Conservation (phyloP, 1,284 basidiomycete species). For the Inonotus hispidus region DNA sequence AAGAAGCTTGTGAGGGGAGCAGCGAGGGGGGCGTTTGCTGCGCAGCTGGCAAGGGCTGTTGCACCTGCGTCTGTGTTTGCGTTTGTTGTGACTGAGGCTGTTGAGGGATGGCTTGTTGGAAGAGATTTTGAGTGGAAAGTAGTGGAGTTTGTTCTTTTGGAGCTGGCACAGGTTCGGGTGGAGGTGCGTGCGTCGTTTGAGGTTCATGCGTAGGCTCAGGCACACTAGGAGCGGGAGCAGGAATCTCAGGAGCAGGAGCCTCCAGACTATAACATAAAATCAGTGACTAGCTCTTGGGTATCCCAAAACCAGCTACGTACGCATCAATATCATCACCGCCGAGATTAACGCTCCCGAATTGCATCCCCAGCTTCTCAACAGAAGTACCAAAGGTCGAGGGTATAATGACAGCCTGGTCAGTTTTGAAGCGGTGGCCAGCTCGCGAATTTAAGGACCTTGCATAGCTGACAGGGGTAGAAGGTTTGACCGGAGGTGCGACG, state of each 20-base stretch:
- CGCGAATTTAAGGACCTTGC: conserved; percentile 39
- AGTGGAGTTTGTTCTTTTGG: conserved; percentile 32
- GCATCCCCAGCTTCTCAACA: conserved; percentile 75
- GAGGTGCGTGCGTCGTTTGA: conserved; percentile 15
- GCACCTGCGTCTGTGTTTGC: conserved; percentile 21
- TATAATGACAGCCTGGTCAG: conserved; percentile 73
- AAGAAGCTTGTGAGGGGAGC: conserved; percentile 25
- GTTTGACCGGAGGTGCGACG: conserved; percentile 32
- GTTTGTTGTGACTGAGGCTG: conserved; percentile 32
- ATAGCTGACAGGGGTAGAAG: conserved; percentile 31
- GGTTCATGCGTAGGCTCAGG: conserved; percentile 29
- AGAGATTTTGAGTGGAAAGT: conserved; percentile 29
- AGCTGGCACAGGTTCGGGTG: conserved; percentile 25
- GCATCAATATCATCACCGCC: conserved; percentile 52
- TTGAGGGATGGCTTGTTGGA: conserved; percentile 45
- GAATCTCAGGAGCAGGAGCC: conserved; percentile 22
- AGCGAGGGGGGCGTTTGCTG: conserved; percentile 40
- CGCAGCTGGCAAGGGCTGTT: conserved; percentile 26
- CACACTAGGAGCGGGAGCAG: conserved; percentile 30
- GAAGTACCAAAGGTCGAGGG: conserved; percentile 53
- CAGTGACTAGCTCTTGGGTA: background rate
- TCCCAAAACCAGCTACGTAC: conserved; percentile 31
- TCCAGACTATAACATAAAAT: conserved; percentile 13
- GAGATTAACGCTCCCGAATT: conserved; percentile 73
- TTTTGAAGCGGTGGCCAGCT: conserved; percentile 59